phyloP scores from a whole-genome alignment of 768 basidiomycete genomes.

The Clavulina sp. region DNA sequence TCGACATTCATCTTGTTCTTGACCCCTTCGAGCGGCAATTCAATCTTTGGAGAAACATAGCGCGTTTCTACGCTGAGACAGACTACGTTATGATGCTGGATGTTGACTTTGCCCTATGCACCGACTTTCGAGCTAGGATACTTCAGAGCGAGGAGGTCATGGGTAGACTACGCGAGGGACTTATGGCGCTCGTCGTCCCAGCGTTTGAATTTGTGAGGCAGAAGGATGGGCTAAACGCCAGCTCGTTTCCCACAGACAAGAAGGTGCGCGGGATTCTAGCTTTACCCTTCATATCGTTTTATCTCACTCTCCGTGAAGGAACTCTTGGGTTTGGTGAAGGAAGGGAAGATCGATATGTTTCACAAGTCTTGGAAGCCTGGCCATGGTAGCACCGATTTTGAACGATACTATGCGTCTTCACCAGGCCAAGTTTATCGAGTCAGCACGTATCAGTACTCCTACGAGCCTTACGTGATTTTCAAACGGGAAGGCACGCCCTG shows the following conservation, averaged over 20 bases:
- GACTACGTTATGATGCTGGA: conserved; percentile 83
- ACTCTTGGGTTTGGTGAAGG: conserved; percentile 40
- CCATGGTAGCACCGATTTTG: conserved; percentile 68
- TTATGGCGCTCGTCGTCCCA: conserved; percentile 60
- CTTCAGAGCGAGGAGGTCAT: conserved; percentile 27
- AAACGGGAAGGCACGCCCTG: conserved; percentile 58
- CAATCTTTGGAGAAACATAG: conserved; percentile 81
- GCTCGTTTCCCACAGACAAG: conserved; percentile 51
- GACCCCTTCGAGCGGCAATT: conserved; percentile 62
- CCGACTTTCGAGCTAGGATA: conserved; percentile 51
- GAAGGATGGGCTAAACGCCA: conserved; percentile 40
- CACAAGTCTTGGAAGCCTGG: conserved; percentile 63
- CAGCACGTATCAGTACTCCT: conserved; percentile 57
- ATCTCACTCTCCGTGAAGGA: conserved; percentile 20
- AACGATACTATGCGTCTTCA: conserved; percentile 39
- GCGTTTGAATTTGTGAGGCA: conserved; percentile 67
- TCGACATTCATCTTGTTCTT: conserved; percentile 76
- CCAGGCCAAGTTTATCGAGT: conserved; percentile 61
- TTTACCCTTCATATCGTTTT: background rate
- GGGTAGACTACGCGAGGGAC: conserved; percentile 36
- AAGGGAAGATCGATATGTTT: conserved; percentile 50
- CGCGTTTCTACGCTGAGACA: conserved; percentile 67
- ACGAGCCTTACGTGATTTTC: conserved; percentile 79
- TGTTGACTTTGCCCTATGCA: conserved; percentile 73
- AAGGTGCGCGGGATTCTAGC: conserved; percentile 25